A percentile compares a stretch with the other conserved stretches of the same genome.
Conservation (phyloP, 192 early-diverging fungal genomes). For the Pilaira anomala region DNA sequence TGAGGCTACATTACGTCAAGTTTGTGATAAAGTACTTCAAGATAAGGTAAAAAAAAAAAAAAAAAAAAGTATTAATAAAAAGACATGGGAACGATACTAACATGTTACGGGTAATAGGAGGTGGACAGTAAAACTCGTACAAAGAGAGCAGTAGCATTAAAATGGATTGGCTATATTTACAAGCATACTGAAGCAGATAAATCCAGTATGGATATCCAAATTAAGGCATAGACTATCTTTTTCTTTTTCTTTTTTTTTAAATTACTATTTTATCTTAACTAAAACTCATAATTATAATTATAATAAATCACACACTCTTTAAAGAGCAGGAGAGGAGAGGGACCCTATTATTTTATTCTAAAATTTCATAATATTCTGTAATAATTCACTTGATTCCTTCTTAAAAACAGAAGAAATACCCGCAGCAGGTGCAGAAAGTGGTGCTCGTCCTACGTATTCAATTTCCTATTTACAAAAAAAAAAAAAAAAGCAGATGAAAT, state of each 20-base stretch:
- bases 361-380: slow-evolving; percentile 16
- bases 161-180: slow-evolving; percentile 38
- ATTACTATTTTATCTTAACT: too few species aligned
- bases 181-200: slow-evolving; percentile 36
- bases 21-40: slow-evolving; percentile 33
- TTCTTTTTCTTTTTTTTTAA: neutral
- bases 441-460: slow-evolving; percentile 68
- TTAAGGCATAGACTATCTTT: slow-evolving; percentile 6
- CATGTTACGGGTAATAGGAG: slow-evolving; percentile 4
- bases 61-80: too few species aligned
- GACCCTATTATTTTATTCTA: too few species aligned
- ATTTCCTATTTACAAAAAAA: slow-evolving; percentile 33
- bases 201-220: slow-evolving; percentile 25
- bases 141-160: slow-evolving; percentile 36
- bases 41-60: slow-evolving; percentile 35
- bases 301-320: neutral
- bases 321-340: too few species aligned
- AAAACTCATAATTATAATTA: too few species aligned
- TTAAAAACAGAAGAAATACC: slow-evolving; percentile 70
- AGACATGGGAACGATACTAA: too few species aligned
- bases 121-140: slow-evolving; percentile 21
- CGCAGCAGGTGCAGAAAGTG: slow-evolving; percentile 77
- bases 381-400: slow-evolving; percentile 54
- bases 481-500: neutral
- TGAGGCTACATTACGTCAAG: slow-evolving; percentile 34